phyloP scores from a whole-genome alignment of 345 rosid species.

The Arabidopsis arenosa region DNA sequence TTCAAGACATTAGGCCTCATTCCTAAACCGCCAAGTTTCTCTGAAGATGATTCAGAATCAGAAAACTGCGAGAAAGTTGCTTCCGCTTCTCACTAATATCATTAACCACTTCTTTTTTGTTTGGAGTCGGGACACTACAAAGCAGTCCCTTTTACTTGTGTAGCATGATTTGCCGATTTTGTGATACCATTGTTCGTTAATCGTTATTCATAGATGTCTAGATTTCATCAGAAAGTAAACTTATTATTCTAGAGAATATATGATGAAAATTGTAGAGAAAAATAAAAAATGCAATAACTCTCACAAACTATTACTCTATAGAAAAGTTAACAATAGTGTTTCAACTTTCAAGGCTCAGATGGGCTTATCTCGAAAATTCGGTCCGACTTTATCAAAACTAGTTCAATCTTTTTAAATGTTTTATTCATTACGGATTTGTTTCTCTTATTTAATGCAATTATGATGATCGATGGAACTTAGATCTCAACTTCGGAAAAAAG shows the following conservation, averaged over 20 bases:
- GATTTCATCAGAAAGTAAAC: background rate
- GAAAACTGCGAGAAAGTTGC: slow-evolving; percentile 63
- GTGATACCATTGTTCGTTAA: slow-evolving; percentile 7
- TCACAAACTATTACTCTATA: too few species aligned
- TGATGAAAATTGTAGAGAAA: too few species aligned
- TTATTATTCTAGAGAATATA: too few species aligned
- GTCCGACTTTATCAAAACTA: too few species aligned
- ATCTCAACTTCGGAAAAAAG: too few species aligned
- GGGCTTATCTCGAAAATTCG: too few species aligned
- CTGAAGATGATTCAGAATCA: slow-evolving; percentile 57
- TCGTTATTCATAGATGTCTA: slow-evolving; percentile 8
- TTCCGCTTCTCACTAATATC: slow-evolving; percentile 35
- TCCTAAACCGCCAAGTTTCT: slow-evolving; percentile 78
- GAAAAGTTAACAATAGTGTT: background rate
- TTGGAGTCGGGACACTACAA: background rate
- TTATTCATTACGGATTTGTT: too few species aligned
- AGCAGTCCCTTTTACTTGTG: slow-evolving; percentile 9
- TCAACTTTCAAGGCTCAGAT: too few species aligned
- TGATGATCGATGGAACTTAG: too few species aligned
- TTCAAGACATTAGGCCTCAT: slow-evolving; percentile 86
- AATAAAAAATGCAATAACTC: too few species aligned
- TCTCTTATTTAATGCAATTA: too few species aligned
- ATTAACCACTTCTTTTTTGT: background rate
- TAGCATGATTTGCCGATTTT: slow-evolving; percentile 14
- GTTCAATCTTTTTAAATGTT: too few species aligned